phyloP scores from a whole-genome alignment of 139 green algal genomes.

The Medakamo hakoo region DNA sequence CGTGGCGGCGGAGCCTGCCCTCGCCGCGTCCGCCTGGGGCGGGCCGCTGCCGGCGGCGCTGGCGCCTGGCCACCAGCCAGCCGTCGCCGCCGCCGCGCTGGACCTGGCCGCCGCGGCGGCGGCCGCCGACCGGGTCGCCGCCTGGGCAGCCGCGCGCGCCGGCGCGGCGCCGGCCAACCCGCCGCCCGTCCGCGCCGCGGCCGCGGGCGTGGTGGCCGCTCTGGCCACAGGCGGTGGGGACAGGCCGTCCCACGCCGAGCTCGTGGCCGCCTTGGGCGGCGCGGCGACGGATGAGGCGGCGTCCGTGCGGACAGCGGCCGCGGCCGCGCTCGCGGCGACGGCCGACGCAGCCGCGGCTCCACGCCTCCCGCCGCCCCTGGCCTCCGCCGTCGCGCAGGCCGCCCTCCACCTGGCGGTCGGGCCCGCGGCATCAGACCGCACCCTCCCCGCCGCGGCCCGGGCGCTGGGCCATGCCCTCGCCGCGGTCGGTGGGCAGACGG shows the following conservation, averaged over 20 bases:
- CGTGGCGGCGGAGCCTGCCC: not conserved
- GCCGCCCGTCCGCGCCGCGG: not conserved
- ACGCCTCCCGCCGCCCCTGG: not conserved
- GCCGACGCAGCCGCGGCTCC: not conserved
- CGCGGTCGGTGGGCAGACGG: not conserved
- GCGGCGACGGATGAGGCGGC: not conserved
- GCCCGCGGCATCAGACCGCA: not conserved
- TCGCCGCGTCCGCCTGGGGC: too few species aligned
- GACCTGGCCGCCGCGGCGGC: not conserved
- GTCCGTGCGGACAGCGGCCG: not conserved
- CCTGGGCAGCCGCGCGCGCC: not conserved
- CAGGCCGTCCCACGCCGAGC: not conserved
- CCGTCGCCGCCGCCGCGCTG: not conserved
- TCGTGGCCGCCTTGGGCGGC: not conserved
- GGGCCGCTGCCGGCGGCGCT: too few species aligned
- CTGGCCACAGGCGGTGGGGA: not conserved
- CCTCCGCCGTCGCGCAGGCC: too few species aligned
- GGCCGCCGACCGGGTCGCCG: not conserved
- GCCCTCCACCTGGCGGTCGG: not conserved
- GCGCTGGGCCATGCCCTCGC: not conserved
- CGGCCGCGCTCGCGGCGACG: not conserved
- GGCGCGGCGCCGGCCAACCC: too few species aligned
- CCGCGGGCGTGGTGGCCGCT: not conserved
- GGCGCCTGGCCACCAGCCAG: not conserved
- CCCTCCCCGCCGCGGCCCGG: too few species aligned